These are phyloP conservation scores for Penicillium waksmanii DNA, from an alignment of 495 filamentous ascomycete genomes.

Conservation along the genomic window DNA sequence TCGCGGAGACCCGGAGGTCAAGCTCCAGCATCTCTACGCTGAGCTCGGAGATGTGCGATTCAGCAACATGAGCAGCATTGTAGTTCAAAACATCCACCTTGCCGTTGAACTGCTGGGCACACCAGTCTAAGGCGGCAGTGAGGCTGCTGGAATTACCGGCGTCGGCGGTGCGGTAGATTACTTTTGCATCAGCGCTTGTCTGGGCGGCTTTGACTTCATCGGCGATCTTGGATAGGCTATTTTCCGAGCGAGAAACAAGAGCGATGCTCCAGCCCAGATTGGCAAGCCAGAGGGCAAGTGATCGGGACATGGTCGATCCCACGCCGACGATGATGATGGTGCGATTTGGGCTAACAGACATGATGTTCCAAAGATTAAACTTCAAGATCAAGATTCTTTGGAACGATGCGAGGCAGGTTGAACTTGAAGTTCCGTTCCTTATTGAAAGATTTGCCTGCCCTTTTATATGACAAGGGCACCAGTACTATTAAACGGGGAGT, in stretches of 20 bases:
- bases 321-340: conserved; percentile 23
- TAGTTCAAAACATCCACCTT: conserved; percentile 21
- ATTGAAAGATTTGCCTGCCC: too few species aligned
- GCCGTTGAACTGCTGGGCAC: conserved; percentile 7
- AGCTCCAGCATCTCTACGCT: conserved; percentile 5
- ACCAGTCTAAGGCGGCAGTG: conserved; percentile 18
- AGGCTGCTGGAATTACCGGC: conserved; percentile 10
- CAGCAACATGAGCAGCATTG: conserved; percentile 18
- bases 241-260: conserved; percentile 19
- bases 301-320: conserved; percentile 21
- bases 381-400: too few species aligned
- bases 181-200: not conserved
- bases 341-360: conserved; percentile 15
- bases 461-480: too few species aligned
- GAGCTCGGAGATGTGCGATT: not conserved
- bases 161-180: not conserved
- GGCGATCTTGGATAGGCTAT: not conserved
- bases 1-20: conserved; percentile 20
- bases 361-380: not conserved
- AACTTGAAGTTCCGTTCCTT: too few species aligned
- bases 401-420: too few species aligned
- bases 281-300: conserved; percentile 22
- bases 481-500: too few species aligned
- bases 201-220: not conserved
- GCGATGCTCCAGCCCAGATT: conserved; percentile 23